Base-by-base conservation (phyloP, 768 basidiomycete genomes). In the Hericium rajendrae region DNA sequence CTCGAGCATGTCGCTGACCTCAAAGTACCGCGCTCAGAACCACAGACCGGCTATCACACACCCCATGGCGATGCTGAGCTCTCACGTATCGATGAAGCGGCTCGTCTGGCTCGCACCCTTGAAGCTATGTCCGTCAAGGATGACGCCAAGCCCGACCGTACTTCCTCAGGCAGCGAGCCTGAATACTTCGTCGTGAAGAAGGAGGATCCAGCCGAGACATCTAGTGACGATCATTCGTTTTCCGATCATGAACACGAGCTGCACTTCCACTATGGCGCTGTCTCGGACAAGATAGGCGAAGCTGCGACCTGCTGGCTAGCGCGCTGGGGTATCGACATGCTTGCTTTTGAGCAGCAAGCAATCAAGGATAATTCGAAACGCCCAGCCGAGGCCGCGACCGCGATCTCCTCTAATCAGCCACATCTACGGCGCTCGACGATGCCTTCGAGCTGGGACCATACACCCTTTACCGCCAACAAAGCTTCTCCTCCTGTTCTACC, bases 241-340 rank as follows among this genome's bases (percentile, higher is more conserved):
- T 66, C 68, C n/a, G 56, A 59, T 13, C 56, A 66, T 28, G 62
- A 60, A 8, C 57, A 49, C 5, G 65, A 65, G 13, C 76, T 78
- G 2, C 73, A 72, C 38, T 88, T 84, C 63, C 78, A 84, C 66
- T 95, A 97, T 65, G 94, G 93, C n/a, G 77, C 82, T n/a, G 76
- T 93, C 10, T 88, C 88, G 0, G 83, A 92, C 70, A 94, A 91
- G 73, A 90, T 97, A 56, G 94, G 94, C 12, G 92, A 95, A 70
- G 86, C 91, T 0, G 86, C 86, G 62, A 80, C 81, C 2, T 91
- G 88, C 68, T 97, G 93, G 92, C 74, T 97, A 16, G 78, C 85
- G 1, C 76, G 90, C 48, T 97, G 94, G 94, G 90, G 85, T 0
- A 67, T 72, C 12, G 93, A 97, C 66, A 76, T 95, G 60, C 76